Evolutionary conservation across 441 rosid species (phyloP).

Genomic region (Jatropha podagrica): DNA sequence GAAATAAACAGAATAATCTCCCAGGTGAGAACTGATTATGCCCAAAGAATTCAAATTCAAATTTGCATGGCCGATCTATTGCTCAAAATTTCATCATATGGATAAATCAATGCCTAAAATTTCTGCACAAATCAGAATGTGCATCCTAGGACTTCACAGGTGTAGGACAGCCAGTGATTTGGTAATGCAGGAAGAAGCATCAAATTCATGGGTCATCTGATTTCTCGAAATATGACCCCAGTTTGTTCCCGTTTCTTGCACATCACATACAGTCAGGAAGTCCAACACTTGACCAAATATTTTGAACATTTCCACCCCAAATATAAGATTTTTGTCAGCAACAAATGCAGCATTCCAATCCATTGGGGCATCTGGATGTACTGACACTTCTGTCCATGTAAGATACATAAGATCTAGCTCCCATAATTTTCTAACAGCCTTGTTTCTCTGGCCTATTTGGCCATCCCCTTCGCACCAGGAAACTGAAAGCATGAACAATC

Average conservation of each 20-base stretch:
- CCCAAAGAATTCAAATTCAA: conserved; percentile 34
- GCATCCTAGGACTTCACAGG: conserved; percentile 40
- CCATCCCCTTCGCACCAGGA: conserved; percentile 99
- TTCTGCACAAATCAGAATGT: conserved; percentile 22
- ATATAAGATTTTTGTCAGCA: conserved; percentile 60
- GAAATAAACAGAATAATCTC: conserved; percentile 25
- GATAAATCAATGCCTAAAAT: conserved; percentile 20
- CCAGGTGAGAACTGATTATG: conserved; percentile 26
- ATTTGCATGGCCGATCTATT: conserved; percentile 20
- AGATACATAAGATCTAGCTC: conserved; percentile 88
- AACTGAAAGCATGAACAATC: conserved; percentile 82
- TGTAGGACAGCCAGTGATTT: conserved; percentile 77
- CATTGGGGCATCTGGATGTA: conserved; percentile 98
- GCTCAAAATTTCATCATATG: conserved; percentile 24
- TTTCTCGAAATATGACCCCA: conserved; percentile 88
- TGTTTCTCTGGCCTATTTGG: conserved; percentile 91
- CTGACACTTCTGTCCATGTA: conserved; percentile 75
- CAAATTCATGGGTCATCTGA: conserved; percentile 68
- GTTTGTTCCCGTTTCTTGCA: conserved; percentile 41
- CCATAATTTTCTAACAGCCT: conserved; percentile 95
- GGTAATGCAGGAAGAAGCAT: conserved; percentile 77
- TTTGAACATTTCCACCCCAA: conserved; percentile 97
- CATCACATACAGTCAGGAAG: conserved; percentile 66
- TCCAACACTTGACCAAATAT: conserved; percentile 89
- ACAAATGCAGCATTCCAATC: conserved; percentile 94